Conservation (phyloP, 148 eudicot species). For the Camellia sinensis region DNA sequence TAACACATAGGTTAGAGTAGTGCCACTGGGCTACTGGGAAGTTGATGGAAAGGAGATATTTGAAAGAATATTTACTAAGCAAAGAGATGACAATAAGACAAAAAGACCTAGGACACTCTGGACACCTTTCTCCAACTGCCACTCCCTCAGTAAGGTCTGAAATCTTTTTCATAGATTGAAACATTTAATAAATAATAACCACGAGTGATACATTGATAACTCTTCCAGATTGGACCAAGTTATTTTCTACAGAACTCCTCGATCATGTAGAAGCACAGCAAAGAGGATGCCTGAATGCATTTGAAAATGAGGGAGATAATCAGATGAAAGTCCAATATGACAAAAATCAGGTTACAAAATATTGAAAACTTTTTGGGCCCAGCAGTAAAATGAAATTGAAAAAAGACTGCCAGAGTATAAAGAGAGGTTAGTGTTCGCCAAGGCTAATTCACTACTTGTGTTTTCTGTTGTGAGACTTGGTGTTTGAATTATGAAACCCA, state of each 20-base stretch:
- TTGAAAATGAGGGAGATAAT: neutral
- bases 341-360: neutral
- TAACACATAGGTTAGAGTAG: neutral
- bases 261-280: neutral
- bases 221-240: neutral
- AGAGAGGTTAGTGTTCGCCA: neutral
- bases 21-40: neutral
- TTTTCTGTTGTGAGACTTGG: neutral
- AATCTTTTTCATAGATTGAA: neutral
- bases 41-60: neutral
- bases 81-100: neutral
- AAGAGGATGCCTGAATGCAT: neutral
- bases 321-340: neutral
- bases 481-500: neutral
- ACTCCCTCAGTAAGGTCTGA: neutral
- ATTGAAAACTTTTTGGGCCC: neutral
- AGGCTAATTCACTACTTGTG: neutral
- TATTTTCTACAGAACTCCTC: neutral
- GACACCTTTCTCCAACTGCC: conserved; percentile 2
- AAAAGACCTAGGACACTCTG: neutral
- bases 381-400: neutral
- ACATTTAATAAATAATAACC: neutral
- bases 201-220: neutral
- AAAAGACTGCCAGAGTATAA: neutral
- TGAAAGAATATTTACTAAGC: neutral